Evolutionary conservation across 2,329 filamentous ascomycete species (phyloP), one percentile per base, ranked within the genome.

Genomic region (Magnaporthiopsis rhizophila): DNA sequence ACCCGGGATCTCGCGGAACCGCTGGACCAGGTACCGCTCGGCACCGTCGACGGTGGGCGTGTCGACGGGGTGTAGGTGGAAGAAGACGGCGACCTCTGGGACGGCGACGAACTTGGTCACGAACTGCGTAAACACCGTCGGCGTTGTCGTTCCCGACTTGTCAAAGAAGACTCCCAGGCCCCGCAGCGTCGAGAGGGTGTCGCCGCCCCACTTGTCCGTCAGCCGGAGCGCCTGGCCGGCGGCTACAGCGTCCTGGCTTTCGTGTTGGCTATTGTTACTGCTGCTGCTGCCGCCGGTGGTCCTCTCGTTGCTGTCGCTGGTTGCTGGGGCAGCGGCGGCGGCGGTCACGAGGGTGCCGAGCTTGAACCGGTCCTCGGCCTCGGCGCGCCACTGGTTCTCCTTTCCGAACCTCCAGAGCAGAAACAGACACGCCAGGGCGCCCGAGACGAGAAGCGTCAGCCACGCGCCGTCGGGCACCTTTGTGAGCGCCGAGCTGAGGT

Each of bases 321-420:
- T 15, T 7, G 21, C 34, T n/a, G 34, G 18, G 86, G 66, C 85
- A 86, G 62, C 91, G 86, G 84, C 83, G 26, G 73, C 71, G 9
- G 85, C 79, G 15, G 75, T 72, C 61, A 76, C 68, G 3, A 81
- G 74, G 18, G 79, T 69, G 62, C 76, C 80, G 5, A 80, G 79
- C 58, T 80, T 78, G 64, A 86, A 78, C 4, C 81, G 80, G 68
- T 91, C 88, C 64, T 82, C 79, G 0, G 81, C 80, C 75, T 93
- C 89, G 2, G 89, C 86, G 8, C 76, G 76, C 89, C 90, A 93
- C 72, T 93, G 90, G 66, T 86, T 82, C 71, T 92, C 89, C 72
- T 93, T 92, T 21, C 90, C 90, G 69, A 86, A 93, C 38, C 90
- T 84, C 90, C 90, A 93, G 13, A 92, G 80, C 2, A 91, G 79